Evolutionary conservation across 129 eudicot genomes (phyloP), one percentile per base, ranked within the genome.

Genomic region (Glebionis coronaria): DNA sequence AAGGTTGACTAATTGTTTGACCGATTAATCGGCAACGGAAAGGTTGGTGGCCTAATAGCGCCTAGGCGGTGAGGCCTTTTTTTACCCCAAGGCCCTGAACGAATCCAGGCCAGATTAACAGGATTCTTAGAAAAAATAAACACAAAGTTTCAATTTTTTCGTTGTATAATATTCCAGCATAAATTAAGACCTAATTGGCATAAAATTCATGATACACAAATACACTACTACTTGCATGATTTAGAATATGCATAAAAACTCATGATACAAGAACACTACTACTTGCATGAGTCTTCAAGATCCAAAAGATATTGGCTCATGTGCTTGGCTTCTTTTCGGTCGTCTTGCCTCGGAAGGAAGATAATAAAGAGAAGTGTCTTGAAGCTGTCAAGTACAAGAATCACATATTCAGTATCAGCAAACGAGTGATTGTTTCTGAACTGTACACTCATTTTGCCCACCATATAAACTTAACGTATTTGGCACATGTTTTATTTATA

Each of bases 351-450:
- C 88, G 84, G 70, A 90, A 90, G 38, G 89, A 83, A 3, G 97
- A 82, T 20, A 90, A 58, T 63, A 90, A 74, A 62, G 97, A 90
- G 82, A 90, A 90, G 65, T 83, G 88, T 47, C 91, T 82, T 51
- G 89, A 84, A 62, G 87, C 97, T 90, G 90, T 4, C 46, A 61
- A 35, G 46, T 38, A 44, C 3, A 63, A 27, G 21, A 18, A 58
- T 65, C 61, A 59, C 59, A 76, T 16, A 15, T 21, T 35, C 52
- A 68, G 14, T 20, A 29, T 6, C 5, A 60, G 56, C 56, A 63
- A 16, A 16, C 5, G 21, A 71, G 44, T 12, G 44, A 65, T 5
- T 11, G 15, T 13, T 19, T 63, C 25, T 9, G 3, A n/a, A 20
- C 10, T 0, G 42, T 35, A 35, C 40, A 35, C 42, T 29, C 45